phyloP scores from a whole-genome alignment of 208 protist species.

The Trypanosoma theileri region DNA sequence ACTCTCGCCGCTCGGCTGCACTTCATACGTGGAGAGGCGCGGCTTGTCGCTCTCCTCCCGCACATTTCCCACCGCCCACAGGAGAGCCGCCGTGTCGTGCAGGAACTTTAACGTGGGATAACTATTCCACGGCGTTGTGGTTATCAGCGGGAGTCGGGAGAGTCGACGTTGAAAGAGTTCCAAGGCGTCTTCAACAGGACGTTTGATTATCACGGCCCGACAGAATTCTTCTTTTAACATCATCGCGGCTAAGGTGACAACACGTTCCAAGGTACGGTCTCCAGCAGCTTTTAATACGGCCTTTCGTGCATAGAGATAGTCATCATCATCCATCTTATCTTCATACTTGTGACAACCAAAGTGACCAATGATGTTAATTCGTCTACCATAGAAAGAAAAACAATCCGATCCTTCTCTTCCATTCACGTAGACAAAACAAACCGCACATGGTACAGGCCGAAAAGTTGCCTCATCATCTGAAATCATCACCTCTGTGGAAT shows the following conservation, averaged over 20 bases:
- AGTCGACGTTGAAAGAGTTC: constrained; percentile 45
- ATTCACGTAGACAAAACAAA: constrained; percentile 70
- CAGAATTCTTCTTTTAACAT: constrained; percentile 50
- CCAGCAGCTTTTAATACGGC: constrained; percentile 71
- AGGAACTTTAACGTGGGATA: constrained; percentile 72
- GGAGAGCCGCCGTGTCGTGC: constrained; percentile 52
- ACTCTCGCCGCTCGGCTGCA: constrained; percentile 34
- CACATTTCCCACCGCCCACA: constrained; percentile 31
- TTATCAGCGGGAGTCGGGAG: constrained; percentile 28
- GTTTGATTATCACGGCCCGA: constrained; percentile 31
- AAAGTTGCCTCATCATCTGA: constrained; percentile 36
- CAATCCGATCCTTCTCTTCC: constrained; percentile 57
- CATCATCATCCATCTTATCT: constrained; percentile 29
- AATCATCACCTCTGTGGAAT: constrained; percentile 42
- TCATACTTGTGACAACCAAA: constrained; percentile 51
- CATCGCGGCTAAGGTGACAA: constrained; percentile 53
- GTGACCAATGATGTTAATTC: constrained; percentile 75
- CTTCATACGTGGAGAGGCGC: constrained; percentile 34
- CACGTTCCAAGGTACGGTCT: constrained; percentile 67
- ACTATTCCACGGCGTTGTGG: constrained; percentile 57
- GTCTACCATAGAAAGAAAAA: constrained; percentile 54
- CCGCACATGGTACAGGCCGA: constrained; percentile 56
- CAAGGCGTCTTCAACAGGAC: constrained; percentile 24
- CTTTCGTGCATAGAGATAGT: constrained; percentile 50
- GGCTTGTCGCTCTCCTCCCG: constrained; percentile 26